A percentile compares a stretch with the other conserved stretches of the same genome.
Conservation (phyloP, 2,329 filamentous ascomycete species). For the Cladosporium sp. region DNA sequence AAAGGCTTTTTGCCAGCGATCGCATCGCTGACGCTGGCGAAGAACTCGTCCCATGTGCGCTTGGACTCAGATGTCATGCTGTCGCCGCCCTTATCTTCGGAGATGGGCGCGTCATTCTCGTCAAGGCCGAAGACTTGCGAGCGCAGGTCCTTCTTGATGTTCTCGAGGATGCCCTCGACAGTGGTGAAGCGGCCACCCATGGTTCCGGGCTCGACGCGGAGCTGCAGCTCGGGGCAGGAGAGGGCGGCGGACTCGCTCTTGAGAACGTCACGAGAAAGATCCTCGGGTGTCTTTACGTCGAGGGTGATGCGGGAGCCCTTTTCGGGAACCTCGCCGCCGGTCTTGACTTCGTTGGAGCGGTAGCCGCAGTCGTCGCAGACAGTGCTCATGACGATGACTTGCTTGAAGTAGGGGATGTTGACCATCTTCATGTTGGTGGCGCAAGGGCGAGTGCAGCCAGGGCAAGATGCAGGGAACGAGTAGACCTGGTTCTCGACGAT, state of each 20-base stretch:
- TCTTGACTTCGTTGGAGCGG: conserved; percentile 95
- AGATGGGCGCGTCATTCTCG: conserved; percentile 43
- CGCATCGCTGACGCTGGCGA: conserved; percentile 68
- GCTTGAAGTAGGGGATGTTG: conserved; percentile 95
- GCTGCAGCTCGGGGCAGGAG: conserved; percentile 78
- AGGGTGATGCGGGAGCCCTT: conserved; percentile 81
- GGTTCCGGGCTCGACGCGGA: conserved; percentile 87
- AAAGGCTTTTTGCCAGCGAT: conserved; percentile 79
- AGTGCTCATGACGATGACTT: conserved; percentile 93
- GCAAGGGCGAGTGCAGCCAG: conserved; percentile 81
- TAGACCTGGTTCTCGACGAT: conserved; percentile 92
- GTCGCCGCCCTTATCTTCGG: conserved; percentile 61
- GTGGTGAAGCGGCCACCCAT: conserved; percentile 96
- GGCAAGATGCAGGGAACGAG: conserved; percentile 85
- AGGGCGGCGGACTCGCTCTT: conserved; percentile 92
- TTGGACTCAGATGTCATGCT: conserved; percentile 65
- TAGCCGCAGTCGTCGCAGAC: conserved; percentile 86
- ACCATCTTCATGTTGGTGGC: conserved; percentile 98
- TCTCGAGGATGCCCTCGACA: conserved; percentile 85
- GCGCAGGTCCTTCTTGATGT: conserved; percentile 85
- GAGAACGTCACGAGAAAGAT: conserved; percentile 87
- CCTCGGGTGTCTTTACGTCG: conserved; percentile 62
- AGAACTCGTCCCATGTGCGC: conserved; percentile 76
- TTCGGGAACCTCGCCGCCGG: conserved; percentile 84
- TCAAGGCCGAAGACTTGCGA: conserved; percentile 79